Evolutionary conservation across 2,329 filamentous ascomycete species (phyloP).

Genomic region (Pseudogymnoascus sp.): DNA sequence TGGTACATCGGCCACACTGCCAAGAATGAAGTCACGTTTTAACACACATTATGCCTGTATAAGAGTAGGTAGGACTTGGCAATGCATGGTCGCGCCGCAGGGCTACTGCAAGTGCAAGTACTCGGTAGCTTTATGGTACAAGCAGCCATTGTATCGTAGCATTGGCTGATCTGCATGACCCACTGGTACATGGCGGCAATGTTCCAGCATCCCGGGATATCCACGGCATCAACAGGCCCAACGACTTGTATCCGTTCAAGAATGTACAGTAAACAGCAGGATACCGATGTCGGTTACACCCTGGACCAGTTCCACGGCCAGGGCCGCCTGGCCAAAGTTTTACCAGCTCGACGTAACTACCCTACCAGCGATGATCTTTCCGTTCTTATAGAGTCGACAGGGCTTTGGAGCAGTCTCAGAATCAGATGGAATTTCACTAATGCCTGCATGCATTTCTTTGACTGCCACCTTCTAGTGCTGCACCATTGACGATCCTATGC

Average conservation of each 20-base stretch:
- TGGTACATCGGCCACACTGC: too few relatives aligned
- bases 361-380: neutral
- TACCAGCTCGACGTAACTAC: neutral
- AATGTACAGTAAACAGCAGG: constrained; percentile 14
- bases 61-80: neutral
- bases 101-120: neutral
- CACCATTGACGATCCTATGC: neutral
- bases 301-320: constrained; percentile 13
- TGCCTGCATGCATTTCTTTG: neutral
- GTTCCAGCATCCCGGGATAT: neutral
- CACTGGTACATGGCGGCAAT: neutral
- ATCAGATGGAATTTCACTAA: neutral
- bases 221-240: neutral
- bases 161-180: neutral
- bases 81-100: neutral
- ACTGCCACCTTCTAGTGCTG: neutral
- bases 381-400: neutral
- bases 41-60: too few relatives aligned
- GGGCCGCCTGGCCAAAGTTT: neutral
- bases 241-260: neutral
- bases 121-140: neutral
- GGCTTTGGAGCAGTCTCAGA: neutral
- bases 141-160: neutral
- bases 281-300: constrained; percentile 20
- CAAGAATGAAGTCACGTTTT: too few relatives aligned